A percentile compares a stretch with the other conserved stretches of the same genome.
Conservation (phyloP, 768 basidiomycete species). For the Lentinula boryana region DNA sequence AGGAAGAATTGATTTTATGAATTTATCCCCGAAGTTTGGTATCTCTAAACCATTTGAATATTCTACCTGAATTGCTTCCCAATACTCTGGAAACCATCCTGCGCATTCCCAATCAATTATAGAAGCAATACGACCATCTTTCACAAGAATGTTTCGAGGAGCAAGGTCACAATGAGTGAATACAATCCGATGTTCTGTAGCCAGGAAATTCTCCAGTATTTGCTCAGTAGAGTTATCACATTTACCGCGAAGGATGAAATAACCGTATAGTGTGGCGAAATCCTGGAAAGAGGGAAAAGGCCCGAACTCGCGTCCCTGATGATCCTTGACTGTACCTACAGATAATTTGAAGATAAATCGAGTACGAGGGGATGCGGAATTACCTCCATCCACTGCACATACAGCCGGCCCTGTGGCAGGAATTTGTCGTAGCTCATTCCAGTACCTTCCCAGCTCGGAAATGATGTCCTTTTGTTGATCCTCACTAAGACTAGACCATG, state of each 20-base stretch:
- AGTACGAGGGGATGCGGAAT: not conserved
- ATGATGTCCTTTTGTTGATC: not conserved
- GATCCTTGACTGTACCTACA: not conserved
- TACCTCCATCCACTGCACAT: not conserved
- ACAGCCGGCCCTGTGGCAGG: not conserved
- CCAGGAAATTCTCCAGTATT: not conserved
- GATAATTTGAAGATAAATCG: not conserved
- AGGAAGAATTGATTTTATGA: not conserved
- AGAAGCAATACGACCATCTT: slow-evolving; percentile 10
- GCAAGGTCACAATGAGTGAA: slow-evolving; percentile 32
- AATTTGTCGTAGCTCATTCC: not conserved
- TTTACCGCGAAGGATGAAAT: not conserved
- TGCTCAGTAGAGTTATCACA: not conserved
- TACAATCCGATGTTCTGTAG: slow-evolving; percentile 1
- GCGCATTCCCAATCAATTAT: slow-evolving; percentile 23
- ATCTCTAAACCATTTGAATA: not conserved
- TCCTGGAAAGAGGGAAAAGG: not conserved
- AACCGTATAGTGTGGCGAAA: not conserved
- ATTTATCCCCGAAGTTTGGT: not conserved
- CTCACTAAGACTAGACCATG: not conserved
- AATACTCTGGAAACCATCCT: slow-evolving; percentile 22
- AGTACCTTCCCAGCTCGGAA: not conserved
- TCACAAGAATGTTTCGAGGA: slow-evolving; percentile 30
- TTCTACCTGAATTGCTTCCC: slow-evolving; percentile 12
- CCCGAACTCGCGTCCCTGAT: not conserved